phyloP scores from a whole-genome alignment of 768 basidiomycete species.

The Phylloporus arenicola region DNA sequence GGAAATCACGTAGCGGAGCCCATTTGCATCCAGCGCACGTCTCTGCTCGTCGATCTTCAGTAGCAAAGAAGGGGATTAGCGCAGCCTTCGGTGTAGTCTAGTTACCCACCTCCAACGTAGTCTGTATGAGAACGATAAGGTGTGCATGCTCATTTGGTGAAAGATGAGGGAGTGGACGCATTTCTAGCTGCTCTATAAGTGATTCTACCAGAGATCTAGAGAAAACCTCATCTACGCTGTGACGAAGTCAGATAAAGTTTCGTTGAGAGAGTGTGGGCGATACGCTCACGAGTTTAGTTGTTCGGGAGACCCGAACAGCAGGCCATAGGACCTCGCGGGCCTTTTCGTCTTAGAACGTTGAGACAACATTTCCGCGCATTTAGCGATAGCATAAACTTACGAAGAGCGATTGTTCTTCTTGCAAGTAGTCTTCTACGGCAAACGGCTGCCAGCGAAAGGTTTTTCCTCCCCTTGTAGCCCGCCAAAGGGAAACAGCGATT shows the following conservation, averaged over 20 bases:
- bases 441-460: conserved; percentile 42
- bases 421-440: conserved; percentile 44
- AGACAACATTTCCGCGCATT: background rate
- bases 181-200: conserved; percentile 62
- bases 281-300: conserved; percentile 41
- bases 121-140: conserved; percentile 78
- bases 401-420: conserved; percentile 15
- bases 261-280: background rate
- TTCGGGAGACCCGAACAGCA: conserved; percentile 48
- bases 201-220: conserved; percentile 53
- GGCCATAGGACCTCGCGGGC: conserved; percentile 38
- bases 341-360: conserved; percentile 12
- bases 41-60: conserved; percentile 81
- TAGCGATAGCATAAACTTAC: conserved; percentile 11
- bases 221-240: conserved; percentile 51
- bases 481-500: conserved; percentile 65
- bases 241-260: conserved; percentile 2
- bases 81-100: background rate
- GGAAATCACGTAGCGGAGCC: conserved; percentile 87
- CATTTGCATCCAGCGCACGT: conserved; percentile 87
- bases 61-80: background rate
- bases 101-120: conserved; percentile 67
- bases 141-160: conserved; percentile 79
- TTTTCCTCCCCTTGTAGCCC: conserved; percentile 16
- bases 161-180: conserved; percentile 60